Evolutionary conservation across 2,329 filamentous ascomycete species (phyloP).

Genomic region (Sclerotinia sclerotiorum): DNA sequence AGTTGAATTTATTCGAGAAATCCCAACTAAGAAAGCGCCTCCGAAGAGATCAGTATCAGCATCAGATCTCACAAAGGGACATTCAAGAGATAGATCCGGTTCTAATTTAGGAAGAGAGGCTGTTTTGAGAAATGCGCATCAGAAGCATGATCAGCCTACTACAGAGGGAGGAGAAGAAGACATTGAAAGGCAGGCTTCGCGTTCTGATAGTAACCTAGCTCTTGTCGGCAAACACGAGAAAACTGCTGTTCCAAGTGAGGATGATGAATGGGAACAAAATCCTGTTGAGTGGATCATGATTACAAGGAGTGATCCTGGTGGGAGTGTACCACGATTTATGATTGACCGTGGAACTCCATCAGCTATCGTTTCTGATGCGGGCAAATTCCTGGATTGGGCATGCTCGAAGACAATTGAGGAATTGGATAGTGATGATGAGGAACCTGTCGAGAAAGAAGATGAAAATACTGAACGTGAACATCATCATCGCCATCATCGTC

Average conservation of each 20-base stretch:
- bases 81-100: conserved; percentile 38
- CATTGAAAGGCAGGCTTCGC: conserved; percentile 23
- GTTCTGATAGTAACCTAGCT: conserved; percentile 29
- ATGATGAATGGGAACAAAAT: conserved; percentile 54
- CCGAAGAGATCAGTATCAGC: conserved; percentile 47
- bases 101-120: conserved; percentile 45
- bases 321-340: conserved; percentile 70
- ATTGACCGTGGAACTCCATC: conserved; percentile 68
- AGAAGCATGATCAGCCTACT: conserved; percentile 28
- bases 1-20: conserved; percentile 85
- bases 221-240: conserved; percentile 41
- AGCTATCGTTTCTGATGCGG: conserved; percentile 63
- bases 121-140: conserved; percentile 45
- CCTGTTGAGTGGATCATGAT: conserved; percentile 77
- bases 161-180: conserved; percentile 21
- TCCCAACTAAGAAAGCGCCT: conserved; percentile 55
- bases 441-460: conserved; percentile 23
- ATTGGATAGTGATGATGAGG: conserved; percentile 34
- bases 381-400: conserved; percentile 70
- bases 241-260: conserved; percentile 39
- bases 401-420: conserved; percentile 44
- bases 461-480: conserved; percentile 30
- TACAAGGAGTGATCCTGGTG: conserved; percentile 70
- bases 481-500: conserved; percentile 25
- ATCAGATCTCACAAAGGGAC: conserved; percentile 43